Base-by-base conservation (phyloP, 140 eudicot species). In the Oenanthe javanica region DNA sequence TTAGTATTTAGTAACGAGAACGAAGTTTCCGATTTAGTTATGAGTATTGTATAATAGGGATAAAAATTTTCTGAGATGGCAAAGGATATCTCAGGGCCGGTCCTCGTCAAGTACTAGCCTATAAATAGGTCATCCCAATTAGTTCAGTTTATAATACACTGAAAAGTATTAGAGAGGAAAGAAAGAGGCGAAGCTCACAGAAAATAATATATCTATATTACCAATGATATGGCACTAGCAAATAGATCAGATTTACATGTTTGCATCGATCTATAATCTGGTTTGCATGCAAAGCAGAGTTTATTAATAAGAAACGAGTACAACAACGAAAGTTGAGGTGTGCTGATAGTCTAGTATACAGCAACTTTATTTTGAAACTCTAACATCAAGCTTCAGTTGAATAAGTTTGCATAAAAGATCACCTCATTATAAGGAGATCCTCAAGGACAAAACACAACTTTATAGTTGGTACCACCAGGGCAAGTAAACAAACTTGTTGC, bases 371-470 rank as follows among this genome's bases (percentile, higher is more conserved):
- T 61, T 4, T 9, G 19, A 25, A 5, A 25, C 72, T 31, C 42
- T 64, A 10, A 6, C 25, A 18, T 55, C 23, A 18, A 55, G 25
- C 23, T 55, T 55, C 2, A 18, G 25, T 55, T 19, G 64, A 18
- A 21, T 55, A 23, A 55, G 9, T 5, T 19, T n/a, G 2, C 6
- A 18, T 1, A 55, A 5, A n/a, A 36, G 40, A 36, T 36, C 40
- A 36, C 40, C 40, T 2, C 40, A 5, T 55, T 0, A 0, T 21
- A 3, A 57, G 7, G 11, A 19, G 9, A 59, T 59, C 11, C 4
- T 87, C 72, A 87, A 5, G 90, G 93, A 57, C 90, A 87, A 25
- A 89, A 89, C 3, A 86, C 79, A 81, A 89, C 93, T 36, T 73
- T 69, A 52, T 89, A 89, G 79, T 89, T 86, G 25, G 90, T 83